Evolutionary conservation across 768 basidiomycete species (phyloP), one percentile per base, ranked within the genome.

Genomic region (Suillus ampliporus): DNA sequence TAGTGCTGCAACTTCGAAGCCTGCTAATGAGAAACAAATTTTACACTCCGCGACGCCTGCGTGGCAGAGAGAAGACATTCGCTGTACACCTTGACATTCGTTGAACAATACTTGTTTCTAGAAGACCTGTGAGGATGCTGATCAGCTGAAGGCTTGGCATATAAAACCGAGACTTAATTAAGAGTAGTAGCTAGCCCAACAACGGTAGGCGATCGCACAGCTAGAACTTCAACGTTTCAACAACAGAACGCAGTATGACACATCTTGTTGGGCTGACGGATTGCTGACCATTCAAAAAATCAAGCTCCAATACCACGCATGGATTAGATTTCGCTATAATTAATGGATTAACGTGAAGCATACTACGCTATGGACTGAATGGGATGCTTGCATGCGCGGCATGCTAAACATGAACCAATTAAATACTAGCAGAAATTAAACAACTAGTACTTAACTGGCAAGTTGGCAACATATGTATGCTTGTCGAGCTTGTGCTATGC

Each of bases 1-100:
- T 37, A 57, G 53, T 26, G 21, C 9, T 26, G n/a, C n/a, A n/a
- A n/a, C n/a, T 56, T 56, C 37, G 15, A 26, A 26, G 38, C 23
- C 38, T n/a, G n/a, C n/a, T n/a, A n/a, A n/a, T n/a, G n/a, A n/a
- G n/a, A n/a, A n/a, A 41, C 21, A 26, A n/a, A 43, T 64, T 74
- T 71, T 48, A 37, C 72, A 74, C 75, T 74, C 74, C 74, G 74
- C 74, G 74, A 76, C 60, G 48, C 38, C 64, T 56, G 74, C 68
- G 74, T 73, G 73, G 62, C 72, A 38, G 38, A 47, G 34, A 9
- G 13, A 26, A 6, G 2, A 57, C 11, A 9, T 54, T 51, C 47
- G 44, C 44, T 54, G 58, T 38, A 6, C 34, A 15, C 31, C 21
- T 37, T 8, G 13, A 35, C 56, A 7, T 26, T 35, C 37, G 47